These are phyloP conservation scores for Nemania serpens DNA, from an alignment of 2,329 filamentous ascomycete species.

Conservation along the genomic window DNA sequence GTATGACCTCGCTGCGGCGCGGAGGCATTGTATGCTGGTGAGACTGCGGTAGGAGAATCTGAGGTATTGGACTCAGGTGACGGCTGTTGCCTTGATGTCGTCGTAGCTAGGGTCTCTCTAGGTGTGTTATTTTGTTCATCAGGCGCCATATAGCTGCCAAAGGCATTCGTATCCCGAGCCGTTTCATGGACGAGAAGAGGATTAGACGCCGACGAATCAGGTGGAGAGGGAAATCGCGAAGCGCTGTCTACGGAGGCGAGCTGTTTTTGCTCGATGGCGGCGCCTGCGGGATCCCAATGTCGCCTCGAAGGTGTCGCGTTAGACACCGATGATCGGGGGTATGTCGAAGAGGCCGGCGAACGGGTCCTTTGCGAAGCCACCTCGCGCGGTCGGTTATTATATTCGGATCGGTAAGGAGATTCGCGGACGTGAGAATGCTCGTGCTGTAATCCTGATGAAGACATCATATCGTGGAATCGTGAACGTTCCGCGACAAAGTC, in stretches of 20 bases:
- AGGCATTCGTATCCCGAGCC: conserved; percentile 48
- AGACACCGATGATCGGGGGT: conserved; percentile 32
- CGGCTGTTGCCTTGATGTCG: conserved; percentile 39
- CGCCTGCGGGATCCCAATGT: conserved; percentile 38
- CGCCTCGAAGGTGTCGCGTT: conserved; percentile 39
- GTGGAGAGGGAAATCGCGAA: conserved; percentile 58
- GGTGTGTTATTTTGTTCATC: conserved; percentile 39
- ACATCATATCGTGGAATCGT: conserved; percentile 73
- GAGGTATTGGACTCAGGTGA: conserved; percentile 38
- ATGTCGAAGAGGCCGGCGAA: conserved; percentile 32
- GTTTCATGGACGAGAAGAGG: conserved; percentile 44
- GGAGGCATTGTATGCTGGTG: conserved; percentile 43
- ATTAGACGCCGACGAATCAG: conserved; percentile 57
- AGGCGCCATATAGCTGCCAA: conserved; percentile 55
- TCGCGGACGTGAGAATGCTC: conserved; percentile 55
- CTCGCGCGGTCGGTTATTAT: conserved; percentile 43
- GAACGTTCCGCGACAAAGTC: conserved; percentile 76
- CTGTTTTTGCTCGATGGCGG: conserved; percentile 31
- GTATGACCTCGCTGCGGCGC: conserved; percentile 52
- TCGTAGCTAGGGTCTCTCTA: conserved; percentile 33
- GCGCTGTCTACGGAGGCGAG: conserved; percentile 45
- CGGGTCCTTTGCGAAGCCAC: conserved; percentile 31
- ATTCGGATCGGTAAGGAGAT: conserved; percentile 45
- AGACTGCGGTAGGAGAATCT: conserved; percentile 32
- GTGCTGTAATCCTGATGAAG: conserved; percentile 51